phyloP scores from a whole-genome alignment of 106 monocot species.

The Platanthera guangdongensis region DNA sequence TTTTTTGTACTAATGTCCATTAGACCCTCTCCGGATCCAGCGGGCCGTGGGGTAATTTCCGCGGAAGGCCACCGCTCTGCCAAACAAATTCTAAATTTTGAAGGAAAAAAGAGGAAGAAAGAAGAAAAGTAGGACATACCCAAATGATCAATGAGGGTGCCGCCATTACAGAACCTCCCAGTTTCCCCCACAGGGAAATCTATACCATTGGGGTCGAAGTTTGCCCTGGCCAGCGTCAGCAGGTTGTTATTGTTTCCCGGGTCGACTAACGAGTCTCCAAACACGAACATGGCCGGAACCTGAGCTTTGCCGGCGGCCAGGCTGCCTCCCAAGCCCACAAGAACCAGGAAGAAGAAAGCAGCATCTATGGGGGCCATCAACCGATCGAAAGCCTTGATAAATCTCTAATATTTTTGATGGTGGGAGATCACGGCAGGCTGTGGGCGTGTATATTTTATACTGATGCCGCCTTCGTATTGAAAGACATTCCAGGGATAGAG shows the following conservation, averaged over 20 bases:
- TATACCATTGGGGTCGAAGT: conserved; percentile 33
- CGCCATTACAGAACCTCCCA: conserved; percentile 40
- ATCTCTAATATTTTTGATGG: too few relatives aligned
- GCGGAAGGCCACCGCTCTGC: too few relatives aligned
- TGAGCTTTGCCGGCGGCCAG: conserved; percentile 9
- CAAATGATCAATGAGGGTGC: conserved; percentile 30
- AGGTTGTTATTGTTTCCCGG: conserved; percentile 46
- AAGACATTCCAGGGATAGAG: not conserved
- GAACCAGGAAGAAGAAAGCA: not conserved
- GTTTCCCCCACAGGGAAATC: conserved; percentile 36
- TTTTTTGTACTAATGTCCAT: too few relatives aligned
- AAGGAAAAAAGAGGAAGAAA: not conserved
- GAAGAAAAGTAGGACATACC: conserved; percentile 6
- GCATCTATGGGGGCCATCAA: not conserved
- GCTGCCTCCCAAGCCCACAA: not conserved
- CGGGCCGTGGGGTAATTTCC: too few relatives aligned
- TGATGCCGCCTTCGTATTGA: not conserved
- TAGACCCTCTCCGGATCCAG: too few relatives aligned
- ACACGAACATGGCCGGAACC: conserved; percentile 38
- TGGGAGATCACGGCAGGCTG: too few relatives aligned
- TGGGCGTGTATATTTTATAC: not conserved
- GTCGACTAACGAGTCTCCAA: conserved; percentile 41
- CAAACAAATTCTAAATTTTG: too few relatives aligned
- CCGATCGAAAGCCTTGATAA: not conserved
- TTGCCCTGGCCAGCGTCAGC: conserved; percentile 25